A percentile compares a stretch with the other conserved stretches of the same genome.
Evolutionary conservation across 2,329 filamentous ascomycete genomes (phyloP).

Genomic region (Stylonectria norvegica): DNA sequence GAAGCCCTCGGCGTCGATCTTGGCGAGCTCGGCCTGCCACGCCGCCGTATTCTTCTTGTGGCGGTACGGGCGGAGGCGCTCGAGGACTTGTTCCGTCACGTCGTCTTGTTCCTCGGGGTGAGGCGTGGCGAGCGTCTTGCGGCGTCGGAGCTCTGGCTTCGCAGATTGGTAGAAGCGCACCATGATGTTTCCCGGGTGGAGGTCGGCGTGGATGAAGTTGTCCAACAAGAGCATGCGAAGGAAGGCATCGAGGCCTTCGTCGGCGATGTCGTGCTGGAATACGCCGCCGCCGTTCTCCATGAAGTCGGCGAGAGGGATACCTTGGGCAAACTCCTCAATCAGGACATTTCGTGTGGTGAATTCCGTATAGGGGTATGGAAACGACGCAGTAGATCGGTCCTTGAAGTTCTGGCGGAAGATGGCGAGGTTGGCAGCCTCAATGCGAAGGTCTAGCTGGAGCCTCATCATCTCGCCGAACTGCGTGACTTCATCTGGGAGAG

Average conservation of each 20-base stretch:
- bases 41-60: constrained; percentile 57
- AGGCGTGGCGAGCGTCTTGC: constrained; percentile 27
- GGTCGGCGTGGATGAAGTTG: constrained; percentile 94
- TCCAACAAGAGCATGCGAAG: constrained; percentile 94
- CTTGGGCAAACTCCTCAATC: constrained; percentile 93
- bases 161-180: constrained; percentile 92
- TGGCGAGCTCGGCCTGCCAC: constrained; percentile 71
- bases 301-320: constrained; percentile 87
- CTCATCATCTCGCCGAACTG: constrained; percentile 99
- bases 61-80: constrained; percentile 71
- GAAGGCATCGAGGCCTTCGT: constrained; percentile 93
- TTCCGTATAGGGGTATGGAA: constrained; percentile 88
- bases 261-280: constrained; percentile 90
- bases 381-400: constrained; percentile 87
- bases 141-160: constrained; percentile 57
- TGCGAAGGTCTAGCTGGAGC: constrained; percentile 90
- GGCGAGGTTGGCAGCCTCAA: constrained; percentile 86
- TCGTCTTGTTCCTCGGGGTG: constrained; percentile 57
- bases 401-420: constrained; percentile 90
- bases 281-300: constrained; percentile 86
- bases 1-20: constrained; percentile 84
- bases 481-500: constrained; percentile 85
- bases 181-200: constrained; percentile 99
- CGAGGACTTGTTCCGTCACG: constrained; percentile 82
- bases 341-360: constrained; percentile 91